These are phyloP conservation scores for Dioszegia hungarica DNA, from an alignment of 768 basidiomycete genomes.

Conservation along the genomic window DNA sequence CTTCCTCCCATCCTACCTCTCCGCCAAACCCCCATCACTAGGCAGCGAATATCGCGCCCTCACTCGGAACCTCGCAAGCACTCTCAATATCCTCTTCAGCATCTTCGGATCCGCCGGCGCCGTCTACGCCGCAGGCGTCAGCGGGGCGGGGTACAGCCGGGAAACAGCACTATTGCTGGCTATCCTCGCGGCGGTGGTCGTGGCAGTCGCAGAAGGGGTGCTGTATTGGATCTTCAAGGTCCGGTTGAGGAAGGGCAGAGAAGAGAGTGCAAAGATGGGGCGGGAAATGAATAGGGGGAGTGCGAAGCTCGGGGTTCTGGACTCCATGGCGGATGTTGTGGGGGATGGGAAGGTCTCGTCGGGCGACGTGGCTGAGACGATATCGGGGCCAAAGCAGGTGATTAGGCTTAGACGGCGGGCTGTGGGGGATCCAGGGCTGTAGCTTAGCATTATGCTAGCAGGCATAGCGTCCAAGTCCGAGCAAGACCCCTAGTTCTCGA, in stretches of 20 bases:
- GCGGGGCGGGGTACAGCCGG: constrained; percentile 26
- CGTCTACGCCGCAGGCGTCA: constrained; percentile 26
- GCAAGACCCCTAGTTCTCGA: neutral
- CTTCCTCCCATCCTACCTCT: constrained; percentile 33
- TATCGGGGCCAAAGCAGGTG: neutral
- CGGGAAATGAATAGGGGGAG: constrained; percentile 12
- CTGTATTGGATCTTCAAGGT: constrained; percentile 28
- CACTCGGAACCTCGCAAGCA: constrained; percentile 24
- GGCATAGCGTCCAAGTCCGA: too few species aligned
- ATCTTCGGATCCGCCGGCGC: constrained; percentile 34
- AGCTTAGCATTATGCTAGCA: neutral
- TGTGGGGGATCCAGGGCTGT: neutral
- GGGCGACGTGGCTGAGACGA: neutral
- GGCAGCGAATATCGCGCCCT: constrained; percentile 26
- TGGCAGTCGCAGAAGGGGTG: constrained; percentile 31
- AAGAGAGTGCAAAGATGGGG: constrained; percentile 3
- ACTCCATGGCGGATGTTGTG: neutral
- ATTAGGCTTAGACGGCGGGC: neutral
- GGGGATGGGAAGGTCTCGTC: neutral
- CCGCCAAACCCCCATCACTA: constrained; percentile 15
- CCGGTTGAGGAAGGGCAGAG: constrained; percentile 12
- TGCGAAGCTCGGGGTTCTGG: neutral
- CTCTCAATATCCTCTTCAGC: constrained; percentile 40
- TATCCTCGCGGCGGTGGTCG: constrained; percentile 26
- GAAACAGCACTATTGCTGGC: constrained; percentile 27